These are phyloP conservation scores for Entelexis paramagnoliae DNA, from an alignment of 1,139 yeast genomes.

Conservation along the genomic window DNA sequence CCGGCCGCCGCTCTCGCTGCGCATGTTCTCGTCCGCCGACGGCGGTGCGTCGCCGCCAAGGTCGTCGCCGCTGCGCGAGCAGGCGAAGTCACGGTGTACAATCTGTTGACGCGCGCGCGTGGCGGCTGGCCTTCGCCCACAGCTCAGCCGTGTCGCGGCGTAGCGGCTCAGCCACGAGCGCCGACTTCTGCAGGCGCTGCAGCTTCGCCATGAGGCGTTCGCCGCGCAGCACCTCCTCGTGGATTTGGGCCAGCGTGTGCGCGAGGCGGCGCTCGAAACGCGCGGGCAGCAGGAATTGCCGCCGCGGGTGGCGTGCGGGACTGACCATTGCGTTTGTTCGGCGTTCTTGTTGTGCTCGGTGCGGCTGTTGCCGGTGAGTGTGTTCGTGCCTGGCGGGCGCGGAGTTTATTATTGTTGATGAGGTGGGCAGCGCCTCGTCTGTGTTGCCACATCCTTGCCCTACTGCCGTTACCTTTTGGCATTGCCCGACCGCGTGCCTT, in stretches of 20 bases:
- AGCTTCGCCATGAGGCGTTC: slow-evolving; percentile 7
- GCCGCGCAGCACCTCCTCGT: slow-evolving; percentile 2
- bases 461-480: too few species aligned
- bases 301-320: too few species aligned
- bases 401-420: too few species aligned
- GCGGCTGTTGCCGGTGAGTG: too few species aligned
- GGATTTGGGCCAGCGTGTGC: background rate
- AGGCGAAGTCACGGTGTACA: slow-evolving; percentile 2
- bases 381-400: background rate
- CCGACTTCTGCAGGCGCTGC: slow-evolving; percentile 9
- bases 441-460: slow-evolving; percentile 1
- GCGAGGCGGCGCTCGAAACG: background rate
- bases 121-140: background rate
- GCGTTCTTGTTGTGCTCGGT: too few species aligned
- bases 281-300: background rate
- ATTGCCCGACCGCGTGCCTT: too few species aligned
- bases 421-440: too few species aligned
- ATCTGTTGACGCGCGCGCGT: background rate
- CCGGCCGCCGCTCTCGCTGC: background rate
- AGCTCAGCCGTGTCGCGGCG: slow-evolving; percentile 5
- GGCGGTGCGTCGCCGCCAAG: background rate
- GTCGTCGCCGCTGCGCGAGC: background rate
- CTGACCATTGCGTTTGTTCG: too few species aligned
- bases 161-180: slow-evolving; percentile 3
- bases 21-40: background rate